Base-by-base conservation (phyloP, 108 stramenopile species). In the Cyclostephanos invisitatus region DNA sequence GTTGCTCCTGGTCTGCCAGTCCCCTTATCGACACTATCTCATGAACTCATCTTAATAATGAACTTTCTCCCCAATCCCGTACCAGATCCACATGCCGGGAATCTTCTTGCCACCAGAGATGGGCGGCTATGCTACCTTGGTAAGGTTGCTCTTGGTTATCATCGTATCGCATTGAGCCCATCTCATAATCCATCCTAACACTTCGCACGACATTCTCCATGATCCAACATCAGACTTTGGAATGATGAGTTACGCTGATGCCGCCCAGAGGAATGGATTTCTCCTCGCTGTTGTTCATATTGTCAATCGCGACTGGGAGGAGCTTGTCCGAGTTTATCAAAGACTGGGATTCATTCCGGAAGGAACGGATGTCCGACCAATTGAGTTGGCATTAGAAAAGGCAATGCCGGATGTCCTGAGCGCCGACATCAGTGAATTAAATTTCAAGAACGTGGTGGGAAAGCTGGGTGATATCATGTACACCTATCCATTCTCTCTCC, bases 391-490 rank as follows among this genome's bases (percentile, higher is more conserved):
- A 0, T 78, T 98, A 66, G 95, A 96, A 55, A 74, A 83, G 20
- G 96, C 96, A 1, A 54, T 98, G 17, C 97, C 97, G 6, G 97
- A 98, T 84, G 97, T 96, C 2, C 68, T 98, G 62, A 94, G 94
- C 67, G 82, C 96, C 7, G 88, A 95, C 47, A 95, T 98, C 22
- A 84, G 82, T 28, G 97, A 98, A 73, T 78, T 98, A 55, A 98
- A 98, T 78, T 95, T 98, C 80, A 97, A 96, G 83, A 97, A 97
- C 83, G 94, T 98, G 18, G 84, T 97, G 63, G 90, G 89, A 67
- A 91, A 96, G 67, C 87, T 98, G 28, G 97, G 97, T 14, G 97
- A 98, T 62, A 96, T 98, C 69, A 92, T 98, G 88, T 98, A 98
- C 83, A 96, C 86, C 0, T 98, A 90, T 83, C 97, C 97, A 40